A percentile compares a stretch with the other conserved stretches of the same genome.
Evolutionary conservation across 1,284 basidiomycete species (phyloP).

Genomic region (Cystobasidiaceae sp.): DNA sequence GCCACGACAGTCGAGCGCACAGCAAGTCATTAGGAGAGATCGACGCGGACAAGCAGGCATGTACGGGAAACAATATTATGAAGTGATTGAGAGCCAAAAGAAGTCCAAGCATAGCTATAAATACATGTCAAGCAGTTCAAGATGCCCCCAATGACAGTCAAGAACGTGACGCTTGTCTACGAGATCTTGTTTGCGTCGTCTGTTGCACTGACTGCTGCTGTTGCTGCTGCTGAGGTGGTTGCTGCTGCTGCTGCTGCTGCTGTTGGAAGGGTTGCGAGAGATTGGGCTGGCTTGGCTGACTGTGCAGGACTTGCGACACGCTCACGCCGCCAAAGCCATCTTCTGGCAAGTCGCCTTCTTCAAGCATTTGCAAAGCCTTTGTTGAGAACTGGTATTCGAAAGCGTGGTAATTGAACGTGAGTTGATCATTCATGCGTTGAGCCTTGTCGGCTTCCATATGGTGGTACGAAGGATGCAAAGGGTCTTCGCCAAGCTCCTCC

Average conservation of each 20-base stretch:
- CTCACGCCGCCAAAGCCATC: slow-evolving; percentile 29
- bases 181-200: neutral
- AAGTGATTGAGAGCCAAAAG: neutral
- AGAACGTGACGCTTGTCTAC: slow-evolving; percentile 6
- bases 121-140: neutral
- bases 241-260: slow-evolving; percentile 10
- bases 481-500: slow-evolving; percentile 28
- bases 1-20: neutral
- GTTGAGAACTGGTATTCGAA: slow-evolving; percentile 25
- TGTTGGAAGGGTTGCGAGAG: no score
- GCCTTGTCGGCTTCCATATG: slow-evolving; percentile 30
- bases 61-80: neutral
- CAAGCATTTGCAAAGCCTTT: slow-evolving; percentile 26
- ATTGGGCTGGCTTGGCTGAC: slow-evolving; percentile 4
- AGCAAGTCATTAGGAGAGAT: neutral
- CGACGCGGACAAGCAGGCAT: no score
- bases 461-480: slow-evolving; percentile 27
- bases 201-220: neutral
- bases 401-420: slow-evolving; percentile 29
- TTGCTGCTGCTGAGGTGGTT: slow-evolving; percentile 2
- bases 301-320: slow-evolving; percentile 27
- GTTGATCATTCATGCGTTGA: slow-evolving; percentile 25
- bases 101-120: neutral
- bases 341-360: slow-evolving; percentile 30
- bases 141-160: neutral